Percentiles rank a stretch among this genome's conserved stretches.
phyloP scores from a whole-genome alignment of 306 rosid genomes.

The Citrullus amarus region DNA sequence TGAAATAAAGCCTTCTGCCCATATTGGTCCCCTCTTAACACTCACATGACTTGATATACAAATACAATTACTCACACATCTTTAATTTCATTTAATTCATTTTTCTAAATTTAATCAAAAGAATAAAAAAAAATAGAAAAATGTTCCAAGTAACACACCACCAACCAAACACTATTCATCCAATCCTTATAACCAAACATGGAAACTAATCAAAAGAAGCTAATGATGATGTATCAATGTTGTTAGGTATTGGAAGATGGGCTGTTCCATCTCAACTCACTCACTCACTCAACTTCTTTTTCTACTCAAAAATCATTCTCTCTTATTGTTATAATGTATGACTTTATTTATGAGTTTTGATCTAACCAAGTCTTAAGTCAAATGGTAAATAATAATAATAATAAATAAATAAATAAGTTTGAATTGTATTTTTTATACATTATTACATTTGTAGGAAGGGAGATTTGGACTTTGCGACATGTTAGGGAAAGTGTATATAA shows the following conservation, averaged over 20 bases:
- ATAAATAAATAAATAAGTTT: background rate
- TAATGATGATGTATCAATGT: background rate
- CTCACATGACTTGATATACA: background rate
- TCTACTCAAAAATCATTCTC: background rate
- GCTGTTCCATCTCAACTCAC: background rate
- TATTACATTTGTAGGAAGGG: too few species aligned
- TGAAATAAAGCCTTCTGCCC: background rate
- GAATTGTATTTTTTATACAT: background rate
- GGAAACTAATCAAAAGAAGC: background rate
- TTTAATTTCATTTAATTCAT: background rate
- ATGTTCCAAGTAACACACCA: background rate
- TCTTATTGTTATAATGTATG: background rate
- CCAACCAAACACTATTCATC: conserved; percentile 3
- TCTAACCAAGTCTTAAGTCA: background rate
- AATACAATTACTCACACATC: background rate
- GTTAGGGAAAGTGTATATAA: background rate
- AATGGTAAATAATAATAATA: background rate
- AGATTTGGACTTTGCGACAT: background rate
- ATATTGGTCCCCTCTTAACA: background rate
- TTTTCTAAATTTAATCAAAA: background rate
- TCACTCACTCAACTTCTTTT: background rate
- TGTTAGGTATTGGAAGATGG: background rate
- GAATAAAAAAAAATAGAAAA: background rate
- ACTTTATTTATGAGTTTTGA: background rate
- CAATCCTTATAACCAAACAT: background rate